Evolutionary conservation across 169 alveolate genomes (phyloP), one percentile per base, ranked within the genome.

Genomic region (Plasmodium adleri): DNA sequence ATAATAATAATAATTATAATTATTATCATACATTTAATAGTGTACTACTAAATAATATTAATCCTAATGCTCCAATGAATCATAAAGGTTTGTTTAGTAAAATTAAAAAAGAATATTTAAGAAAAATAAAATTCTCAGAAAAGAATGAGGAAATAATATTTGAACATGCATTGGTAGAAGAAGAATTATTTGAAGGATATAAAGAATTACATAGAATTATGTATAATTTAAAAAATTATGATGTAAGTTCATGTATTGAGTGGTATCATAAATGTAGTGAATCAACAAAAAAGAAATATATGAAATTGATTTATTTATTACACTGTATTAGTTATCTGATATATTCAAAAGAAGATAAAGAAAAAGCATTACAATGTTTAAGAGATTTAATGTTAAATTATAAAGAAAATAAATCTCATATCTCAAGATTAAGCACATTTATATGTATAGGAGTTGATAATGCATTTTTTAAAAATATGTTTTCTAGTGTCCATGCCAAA

Each of bases 391-490:
- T 76, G 89, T 26, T 64, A 43, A 76, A 76, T 45, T 76, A 63
- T 68, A 76, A 56, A 39, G 78, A 76, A 64, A 76, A 76, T 52
- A 76, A 20, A 66, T 49, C 89, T 4, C 89, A 76, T 59, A 76
- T 76, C 64, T 76, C 89, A 20, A 76, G 89, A 24, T 68, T 76
- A 58, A 76, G 89, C 59, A 64, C 89, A 9, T 76, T 76, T 71
- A 76, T 76, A 52, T 76, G 89, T 71, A 76, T 76, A 56, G 89
- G 89, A 8, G 75, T 67, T 66, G 89, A 76, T 52, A 76, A 76
- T 58, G n/a, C 26, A 32, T 76, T 76, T 58, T 76, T 76, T 45
- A 76, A 76, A 66, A 52, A 50, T 17, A 76, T 76, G 89, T 64
- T 76, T 64, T 64, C 76, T 20, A 66, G 20, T 76, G 76, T 76